These are phyloP conservation scores for Artemisia tridentata DNA, from an alignment of 129 eudicot species.

Conservation along the genomic window DNA sequence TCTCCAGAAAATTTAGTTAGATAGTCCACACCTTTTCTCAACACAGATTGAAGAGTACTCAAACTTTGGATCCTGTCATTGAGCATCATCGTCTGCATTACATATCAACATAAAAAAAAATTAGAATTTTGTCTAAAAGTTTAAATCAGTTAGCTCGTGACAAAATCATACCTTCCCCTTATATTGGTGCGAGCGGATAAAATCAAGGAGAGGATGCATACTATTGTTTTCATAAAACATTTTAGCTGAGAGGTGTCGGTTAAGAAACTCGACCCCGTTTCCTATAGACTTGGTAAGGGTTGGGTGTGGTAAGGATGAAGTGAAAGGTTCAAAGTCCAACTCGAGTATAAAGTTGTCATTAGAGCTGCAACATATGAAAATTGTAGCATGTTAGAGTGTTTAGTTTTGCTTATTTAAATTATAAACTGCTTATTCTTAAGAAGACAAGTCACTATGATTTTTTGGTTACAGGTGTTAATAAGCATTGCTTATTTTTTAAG, in stretches of 20 bases:
- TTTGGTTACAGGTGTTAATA: too few relatives aligned
- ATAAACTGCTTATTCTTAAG: too few relatives aligned
- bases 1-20: slow-evolving; percentile 46
- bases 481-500: too few relatives aligned
- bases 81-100: slow-evolving; percentile 32
- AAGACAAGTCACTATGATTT: too few relatives aligned
- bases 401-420: too few relatives aligned
- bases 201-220: slow-evolving; percentile 83
- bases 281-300: slow-evolving; percentile 90
- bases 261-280: slow-evolving; percentile 91
- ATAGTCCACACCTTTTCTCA: not conserved
- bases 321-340: slow-evolving; percentile 86
- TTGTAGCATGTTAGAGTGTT: too few relatives aligned
- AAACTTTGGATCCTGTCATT: slow-evolving; percentile 70
- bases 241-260: slow-evolving; percentile 92
- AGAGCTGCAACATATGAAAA: slow-evolving; percentile 31
- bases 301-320: slow-evolving; percentile 68
- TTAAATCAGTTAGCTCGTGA: not conserved
- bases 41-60: slow-evolving; percentile 20
- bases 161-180: slow-evolving; percentile 59
- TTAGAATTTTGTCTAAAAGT: not conserved
- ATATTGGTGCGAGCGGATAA: slow-evolving; percentile 62
- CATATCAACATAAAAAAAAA: not conserved
- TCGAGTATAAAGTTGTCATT: slow-evolving; percentile 81
- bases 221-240: slow-evolving; percentile 92